phyloP scores from a whole-genome alignment of 2,329 filamentous ascomycete genomes.

The Colletotrichum truncatum region DNA sequence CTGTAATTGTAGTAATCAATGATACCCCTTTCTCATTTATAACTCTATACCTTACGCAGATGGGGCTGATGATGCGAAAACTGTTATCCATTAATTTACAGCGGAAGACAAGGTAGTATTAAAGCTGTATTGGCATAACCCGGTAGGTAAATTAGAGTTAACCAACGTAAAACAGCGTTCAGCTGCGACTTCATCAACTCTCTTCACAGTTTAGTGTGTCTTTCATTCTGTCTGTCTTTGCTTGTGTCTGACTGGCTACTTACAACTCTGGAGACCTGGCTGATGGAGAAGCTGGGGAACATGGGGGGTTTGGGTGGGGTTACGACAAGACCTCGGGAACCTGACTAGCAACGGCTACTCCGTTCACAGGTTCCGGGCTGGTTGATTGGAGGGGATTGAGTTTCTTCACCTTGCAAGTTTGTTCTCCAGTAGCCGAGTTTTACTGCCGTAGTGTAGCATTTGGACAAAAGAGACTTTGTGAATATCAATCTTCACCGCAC shows the following conservation, averaged over 20 bases:
- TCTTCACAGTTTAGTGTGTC: not conserved
- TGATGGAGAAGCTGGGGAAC: conserved; percentile 4
- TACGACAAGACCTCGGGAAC: not conserved
- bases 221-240: not conserved
- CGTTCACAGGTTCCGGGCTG: not conserved
- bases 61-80: no score
- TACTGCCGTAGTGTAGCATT: not conserved
- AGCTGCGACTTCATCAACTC: not conserved
- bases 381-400: not conserved
- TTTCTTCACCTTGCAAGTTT: not conserved
- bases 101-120: no score
- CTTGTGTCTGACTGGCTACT: not conserved
- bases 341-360: conserved; percentile 4
- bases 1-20: not conserved
- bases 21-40: not conserved
- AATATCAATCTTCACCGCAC: not conserved
- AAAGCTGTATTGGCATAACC: no score
- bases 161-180: no score
- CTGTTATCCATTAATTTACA: no score
- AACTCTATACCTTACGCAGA: no score
- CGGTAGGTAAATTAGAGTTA: no score
- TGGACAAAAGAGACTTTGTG: not conserved
- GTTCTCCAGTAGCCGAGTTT: not conserved
- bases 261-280: not conserved
- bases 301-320: not conserved